A percentile compares a stretch with the other conserved stretches of the same genome.
phyloP scores from a whole-genome alignment of 306 rosid species.

The Cicer bijugum region DNA sequence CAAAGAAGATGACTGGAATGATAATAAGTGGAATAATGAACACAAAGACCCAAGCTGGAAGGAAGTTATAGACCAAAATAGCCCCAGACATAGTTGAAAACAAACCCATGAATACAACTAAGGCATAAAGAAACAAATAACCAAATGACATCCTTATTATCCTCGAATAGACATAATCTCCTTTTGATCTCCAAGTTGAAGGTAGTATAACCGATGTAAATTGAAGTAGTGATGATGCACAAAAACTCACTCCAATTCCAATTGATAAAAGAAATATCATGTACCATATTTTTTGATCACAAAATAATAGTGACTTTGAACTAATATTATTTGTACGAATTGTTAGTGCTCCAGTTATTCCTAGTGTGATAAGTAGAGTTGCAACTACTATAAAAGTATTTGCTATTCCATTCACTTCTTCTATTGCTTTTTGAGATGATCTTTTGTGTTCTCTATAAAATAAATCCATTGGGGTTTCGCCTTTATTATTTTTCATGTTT shows the following conservation, averaged over 20 bases:
- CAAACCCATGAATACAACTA: background rate
- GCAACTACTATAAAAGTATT: constrained; percentile 21
- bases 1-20: too few species aligned
- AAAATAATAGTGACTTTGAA: background rate
- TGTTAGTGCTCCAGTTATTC: constrained; percentile 9
- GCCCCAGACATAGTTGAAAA: background rate
- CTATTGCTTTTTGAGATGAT: background rate
- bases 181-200: background rate
- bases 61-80: constrained; percentile 4
- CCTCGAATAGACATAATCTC: background rate
- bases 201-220: constrained; percentile 15
- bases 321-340: background rate
- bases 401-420: background rate
- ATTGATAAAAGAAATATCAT: constrained; percentile 16
- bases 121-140: background rate
- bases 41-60: background rate
- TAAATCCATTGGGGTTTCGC: background rate
- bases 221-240: background rate
- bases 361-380: constrained; percentile 21
- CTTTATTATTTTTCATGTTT: background rate
- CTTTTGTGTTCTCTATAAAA: background rate
- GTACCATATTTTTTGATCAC: background rate
- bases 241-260: constrained; percentile 3
- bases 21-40: too few species aligned
- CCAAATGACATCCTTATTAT: background rate